These are phyloP conservation scores for Datisca glomerata DNA, from an alignment of 306 rosid species.

Conservation along the genomic window DNA sequence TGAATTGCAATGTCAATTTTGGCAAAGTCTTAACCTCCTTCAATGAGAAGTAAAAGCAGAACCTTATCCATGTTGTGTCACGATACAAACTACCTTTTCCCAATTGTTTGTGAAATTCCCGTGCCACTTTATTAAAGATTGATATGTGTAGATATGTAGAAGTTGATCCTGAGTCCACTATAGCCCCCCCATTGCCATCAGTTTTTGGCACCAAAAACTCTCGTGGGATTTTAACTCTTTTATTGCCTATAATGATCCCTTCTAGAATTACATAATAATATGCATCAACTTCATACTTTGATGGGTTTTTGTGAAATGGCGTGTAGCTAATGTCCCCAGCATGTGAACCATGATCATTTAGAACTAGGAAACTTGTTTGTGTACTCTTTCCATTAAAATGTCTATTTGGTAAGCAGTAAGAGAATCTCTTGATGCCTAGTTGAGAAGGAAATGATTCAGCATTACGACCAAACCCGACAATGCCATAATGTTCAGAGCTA, in stretches of 20 bases:
- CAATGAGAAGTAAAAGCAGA: neutral
- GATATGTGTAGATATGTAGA: neutral
- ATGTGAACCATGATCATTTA: neutral
- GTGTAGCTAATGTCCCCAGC: slow-evolving; percentile 3
- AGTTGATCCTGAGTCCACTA: neutral
- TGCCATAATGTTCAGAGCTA: neutral
- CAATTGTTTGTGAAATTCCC: neutral
- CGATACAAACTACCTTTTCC: neutral
- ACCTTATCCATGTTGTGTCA: neutral
- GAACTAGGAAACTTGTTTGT: neutral
- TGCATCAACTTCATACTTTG: neutral
- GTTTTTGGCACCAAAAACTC: neutral
- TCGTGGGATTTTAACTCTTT: neutral
- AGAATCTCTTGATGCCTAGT: slow-evolving; percentile 1
- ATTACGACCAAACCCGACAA: neutral
- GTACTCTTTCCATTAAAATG: no score
- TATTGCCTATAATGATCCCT: slow-evolving; percentile 1
- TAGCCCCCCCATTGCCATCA: neutral
- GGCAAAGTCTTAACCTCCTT: no score
- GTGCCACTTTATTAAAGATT: neutral
- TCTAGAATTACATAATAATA: slow-evolving; percentile 1
- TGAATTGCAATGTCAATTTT: neutral
- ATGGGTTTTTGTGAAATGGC: neutral
- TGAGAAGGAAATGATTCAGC: slow-evolving; percentile 5
- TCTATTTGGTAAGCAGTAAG: slow-evolving; percentile 3